Percentiles rank a stretch among this genome's conserved stretches.
Evolutionary conservation across 1,284 basidiomycete species (phyloP).

Genomic region (Moniliophthora roreri): DNA sequence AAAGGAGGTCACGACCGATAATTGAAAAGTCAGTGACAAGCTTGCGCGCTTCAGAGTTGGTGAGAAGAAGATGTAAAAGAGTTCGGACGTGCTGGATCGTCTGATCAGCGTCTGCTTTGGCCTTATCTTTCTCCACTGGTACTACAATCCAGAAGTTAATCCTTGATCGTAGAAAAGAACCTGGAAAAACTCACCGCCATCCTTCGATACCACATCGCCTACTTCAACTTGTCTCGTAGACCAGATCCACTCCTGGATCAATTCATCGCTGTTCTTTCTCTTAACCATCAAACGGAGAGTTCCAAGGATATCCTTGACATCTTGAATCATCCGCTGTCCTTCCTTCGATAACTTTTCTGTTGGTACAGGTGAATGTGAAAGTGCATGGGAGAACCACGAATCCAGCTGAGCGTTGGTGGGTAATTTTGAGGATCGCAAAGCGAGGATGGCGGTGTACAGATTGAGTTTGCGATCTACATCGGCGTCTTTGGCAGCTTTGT

Average conservation of each 20-base stretch:
- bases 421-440: constrained; percentile 75
- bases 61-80: constrained; percentile 78
- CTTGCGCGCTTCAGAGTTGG: constrained; percentile 92
- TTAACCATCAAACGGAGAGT: constrained; percentile 69
- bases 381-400: constrained; percentile 61
- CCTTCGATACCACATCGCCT: constrained; percentile 27
- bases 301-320: constrained; percentile 72
- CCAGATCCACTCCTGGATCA: constrained; percentile 87
- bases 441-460: constrained; percentile 77
- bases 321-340: constrained; percentile 75
- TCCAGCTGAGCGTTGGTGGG: constrained; percentile 84
- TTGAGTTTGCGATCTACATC: constrained; percentile 72
- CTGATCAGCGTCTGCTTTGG: constrained; percentile 55
- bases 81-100: constrained; percentile 77
- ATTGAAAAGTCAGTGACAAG: constrained; percentile 80
- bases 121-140: constrained; percentile 17
- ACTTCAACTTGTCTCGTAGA: constrained; percentile 61
- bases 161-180: too few species aligned
- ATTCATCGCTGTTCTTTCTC: constrained; percentile 87
- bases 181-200: constrained; percentile 32
- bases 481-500: constrained; percentile 51
- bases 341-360: constrained; percentile 61
- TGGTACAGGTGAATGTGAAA: constrained; percentile 51
- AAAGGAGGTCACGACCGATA: constrained; percentile 86
- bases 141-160: not conserved